A percentile compares a stretch with the other conserved stretches of the same genome.
phyloP scores from a whole-genome alignment of 1,284 basidiomycete genomes.

The Ustilago shanxiensis region DNA sequence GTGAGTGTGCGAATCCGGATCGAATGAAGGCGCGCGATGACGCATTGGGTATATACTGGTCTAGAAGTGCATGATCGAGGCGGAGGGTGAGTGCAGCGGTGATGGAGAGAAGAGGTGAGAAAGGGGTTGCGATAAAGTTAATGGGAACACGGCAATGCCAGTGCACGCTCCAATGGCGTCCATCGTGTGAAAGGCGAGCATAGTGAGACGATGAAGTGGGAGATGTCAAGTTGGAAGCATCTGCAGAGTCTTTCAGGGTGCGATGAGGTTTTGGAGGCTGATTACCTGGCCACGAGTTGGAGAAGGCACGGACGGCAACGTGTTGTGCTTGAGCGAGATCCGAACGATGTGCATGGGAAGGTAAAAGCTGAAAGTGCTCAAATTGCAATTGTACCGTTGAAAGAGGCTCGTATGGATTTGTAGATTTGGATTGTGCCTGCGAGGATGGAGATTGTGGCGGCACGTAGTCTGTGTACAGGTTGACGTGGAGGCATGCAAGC shows the following conservation, averaged over 20 bases:
- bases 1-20: constrained; percentile 45
- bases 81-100: constrained; percentile 42
- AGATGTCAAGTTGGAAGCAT: neutral
- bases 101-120: constrained; percentile 37
- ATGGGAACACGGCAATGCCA: constrained; percentile 44
- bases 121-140: constrained; percentile 47
- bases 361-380: constrained; percentile 34
- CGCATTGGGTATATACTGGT: constrained; percentile 15
- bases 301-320: constrained; percentile 37
- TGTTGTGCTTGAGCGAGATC: constrained; percentile 22
- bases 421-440: constrained; percentile 5
- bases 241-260: constrained; percentile 22
- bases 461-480: constrained; percentile 44
- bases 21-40: constrained; percentile 13
- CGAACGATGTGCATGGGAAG: constrained; percentile 20
- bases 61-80: constrained; percentile 25
- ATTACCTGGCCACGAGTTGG: constrained; percentile 45
- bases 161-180: constrained; percentile 34
- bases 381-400: constrained; percentile 26
- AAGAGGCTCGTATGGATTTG: constrained; percentile 45
- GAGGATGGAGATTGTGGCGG: constrained; percentile 14
- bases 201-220: constrained; percentile 15
- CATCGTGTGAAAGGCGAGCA: constrained; percentile 22
- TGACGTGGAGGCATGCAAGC: constrained; percentile 42
- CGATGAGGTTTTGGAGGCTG: constrained; percentile 36